Percentiles rank a stretch among this genome's conserved stretches.
Conservation (phyloP, 176 grass and related monocot genomes). For the Raddia distichophylla region DNA sequence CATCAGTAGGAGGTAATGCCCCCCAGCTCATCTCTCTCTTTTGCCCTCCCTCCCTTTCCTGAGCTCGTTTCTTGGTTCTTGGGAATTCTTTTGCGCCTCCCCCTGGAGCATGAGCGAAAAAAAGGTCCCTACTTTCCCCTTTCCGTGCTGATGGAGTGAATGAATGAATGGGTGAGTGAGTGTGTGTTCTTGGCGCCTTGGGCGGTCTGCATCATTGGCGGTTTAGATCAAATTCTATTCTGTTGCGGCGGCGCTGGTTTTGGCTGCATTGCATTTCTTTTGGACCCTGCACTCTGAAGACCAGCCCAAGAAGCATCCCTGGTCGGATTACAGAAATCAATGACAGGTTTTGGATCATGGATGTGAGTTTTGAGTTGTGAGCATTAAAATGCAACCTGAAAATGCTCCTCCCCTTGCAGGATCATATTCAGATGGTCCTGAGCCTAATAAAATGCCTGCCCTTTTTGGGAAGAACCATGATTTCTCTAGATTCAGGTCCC, state of each 20-base stretch:
- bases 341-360: neutral
- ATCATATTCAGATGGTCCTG: conserved; percentile 6
- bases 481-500: neutral
- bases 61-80: neutral
- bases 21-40: neutral
- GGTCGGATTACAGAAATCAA: neutral
- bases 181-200: neutral
- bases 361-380: neutral
- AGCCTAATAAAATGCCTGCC: neutral
- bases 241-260: neutral
- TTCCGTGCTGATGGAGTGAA: neutral
- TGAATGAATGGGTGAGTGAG: no score
- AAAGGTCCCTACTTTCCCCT: neutral
- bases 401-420: neutral
- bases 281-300: neutral
- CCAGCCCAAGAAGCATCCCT: neutral
- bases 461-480: neutral
- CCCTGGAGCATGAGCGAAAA: neutral
- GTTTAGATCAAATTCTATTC: neutral
- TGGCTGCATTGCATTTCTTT: neutral
- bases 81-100: neutral
- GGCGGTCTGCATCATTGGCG: neutral
- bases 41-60: neutral
- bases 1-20: conserved; percentile 44
- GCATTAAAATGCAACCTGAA: neutral